phyloP scores from a whole-genome alignment of 1,284 basidiomycete genomes.

The Tylopilus sp. region DNA sequence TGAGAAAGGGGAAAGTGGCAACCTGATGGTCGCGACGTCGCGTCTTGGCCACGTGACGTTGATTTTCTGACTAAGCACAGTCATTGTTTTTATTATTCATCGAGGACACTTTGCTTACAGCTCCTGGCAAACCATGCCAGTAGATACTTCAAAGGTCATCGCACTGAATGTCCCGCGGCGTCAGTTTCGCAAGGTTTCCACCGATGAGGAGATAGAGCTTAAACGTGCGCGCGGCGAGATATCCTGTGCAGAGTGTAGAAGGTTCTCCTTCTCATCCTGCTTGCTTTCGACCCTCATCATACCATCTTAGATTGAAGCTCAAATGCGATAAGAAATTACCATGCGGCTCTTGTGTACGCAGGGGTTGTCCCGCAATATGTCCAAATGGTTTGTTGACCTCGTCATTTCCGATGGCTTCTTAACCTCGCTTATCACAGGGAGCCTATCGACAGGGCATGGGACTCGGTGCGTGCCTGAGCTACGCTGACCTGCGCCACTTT shows the following conservation, averaged over 20 bases:
- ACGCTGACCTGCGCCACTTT: neutral
- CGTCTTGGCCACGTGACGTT: conserved; percentile 30
- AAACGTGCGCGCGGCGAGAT: conserved; percentile 54
- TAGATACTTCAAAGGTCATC: conserved; percentile 25
- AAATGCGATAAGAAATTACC: conserved; percentile 65
- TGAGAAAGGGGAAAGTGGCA: too few relatives aligned
- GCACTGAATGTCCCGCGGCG: conserved; percentile 32
- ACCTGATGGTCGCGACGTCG: conserved; percentile 16
- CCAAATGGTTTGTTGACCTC: conserved; percentile 39
- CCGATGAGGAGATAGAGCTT: conserved; percentile 50
- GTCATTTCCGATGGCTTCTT: neutral
- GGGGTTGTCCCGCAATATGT: conserved; percentile 49
- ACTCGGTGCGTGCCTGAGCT: conserved; percentile 40
- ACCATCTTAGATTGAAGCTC: conserved; percentile 51
- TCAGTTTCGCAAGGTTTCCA: conserved; percentile 41
- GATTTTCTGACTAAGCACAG: too few relatives aligned
- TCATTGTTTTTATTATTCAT: too few relatives aligned
- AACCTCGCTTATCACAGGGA: conserved; percentile 31
- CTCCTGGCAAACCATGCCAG: conserved; percentile 24
- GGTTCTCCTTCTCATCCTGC: conserved; percentile 20
- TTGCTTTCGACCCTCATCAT: conserved; percentile 4
- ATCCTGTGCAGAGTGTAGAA: conserved; percentile 55
- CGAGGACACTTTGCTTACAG: too few relatives aligned
- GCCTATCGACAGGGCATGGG: conserved; percentile 57
- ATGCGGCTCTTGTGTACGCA: conserved; percentile 47